These are phyloP conservation scores for Dryadomyces sulphureus DNA, from an alignment of 2,329 filamentous ascomycete species.

Conservation along the genomic window DNA sequence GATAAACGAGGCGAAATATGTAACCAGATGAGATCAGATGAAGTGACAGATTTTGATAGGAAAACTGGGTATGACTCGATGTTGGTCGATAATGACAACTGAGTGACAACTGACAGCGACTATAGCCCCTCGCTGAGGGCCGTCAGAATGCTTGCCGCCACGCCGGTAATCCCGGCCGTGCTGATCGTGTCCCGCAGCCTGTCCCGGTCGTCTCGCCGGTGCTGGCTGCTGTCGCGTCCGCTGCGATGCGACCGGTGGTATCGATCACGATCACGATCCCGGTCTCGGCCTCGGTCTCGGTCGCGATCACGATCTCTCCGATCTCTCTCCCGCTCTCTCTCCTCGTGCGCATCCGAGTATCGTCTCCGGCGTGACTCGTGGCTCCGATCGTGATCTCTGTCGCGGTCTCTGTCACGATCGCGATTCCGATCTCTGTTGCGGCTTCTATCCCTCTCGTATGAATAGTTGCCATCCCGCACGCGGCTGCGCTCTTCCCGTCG, in stretches of 20 bases:
- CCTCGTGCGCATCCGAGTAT: slow-evolving; percentile 4
- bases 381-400: slow-evolving; percentile 8
- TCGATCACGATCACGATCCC: background rate
- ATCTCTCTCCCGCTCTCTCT: slow-evolving; percentile 16
- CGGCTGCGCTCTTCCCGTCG: slow-evolving; percentile 28
- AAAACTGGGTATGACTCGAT: too few relatives aligned
- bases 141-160: slow-evolving; percentile 41
- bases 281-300: slow-evolving; percentile 17
- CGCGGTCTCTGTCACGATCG: slow-evolving; percentile 18
- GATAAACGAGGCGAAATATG: background rate
- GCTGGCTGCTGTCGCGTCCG: slow-evolving; percentile 2
- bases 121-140: slow-evolving; percentile 34
- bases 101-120: too few relatives aligned
- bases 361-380: background rate
- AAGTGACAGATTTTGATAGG: background rate
- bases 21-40: background rate
- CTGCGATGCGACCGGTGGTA: background rate
- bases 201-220: slow-evolving; percentile 19
- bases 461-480: slow-evolving; percentile 22
- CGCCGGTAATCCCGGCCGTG: slow-evolving; percentile 44
- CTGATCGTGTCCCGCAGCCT: slow-evolving; percentile 34
- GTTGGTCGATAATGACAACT: too few relatives aligned
- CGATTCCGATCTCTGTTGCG: slow-evolving; percentile 12
- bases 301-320: slow-evolving; percentile 17
- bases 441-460: slow-evolving; percentile 5